Base-by-base conservation (phyloP, 2,329 filamentous ascomycete species). In the Westerdykella sp. region DNA sequence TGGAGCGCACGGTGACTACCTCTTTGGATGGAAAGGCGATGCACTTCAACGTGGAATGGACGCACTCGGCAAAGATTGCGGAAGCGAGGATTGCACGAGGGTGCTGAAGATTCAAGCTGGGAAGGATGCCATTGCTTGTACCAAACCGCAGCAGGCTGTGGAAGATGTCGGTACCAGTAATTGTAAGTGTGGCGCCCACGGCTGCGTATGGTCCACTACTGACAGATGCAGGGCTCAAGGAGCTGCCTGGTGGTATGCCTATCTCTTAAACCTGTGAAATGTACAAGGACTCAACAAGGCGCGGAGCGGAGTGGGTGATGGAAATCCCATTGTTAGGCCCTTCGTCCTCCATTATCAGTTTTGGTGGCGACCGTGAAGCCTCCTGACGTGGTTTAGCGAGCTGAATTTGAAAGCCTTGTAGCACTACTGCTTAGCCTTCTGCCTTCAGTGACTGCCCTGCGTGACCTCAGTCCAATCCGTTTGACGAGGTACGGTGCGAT, bases 71-170 rank as follows among this genome's bases (percentile, higher is more conserved):
- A 51, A 38, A 14, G 44, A 43, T 12, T 56, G 53, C 25, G 48
- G 45, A 9, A 51, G 47, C 23, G 53, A 56, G 30, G 44, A 53
- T 22, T 56, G 53, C 35, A 46, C 42, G 12, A 32, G 44, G 37
- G 45, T 49, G 13, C 35, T 56, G 28, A 53, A 45, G 36, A 50
- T 54, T n/a, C 53, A 56, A 28, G 30, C 34, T 16, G 51, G 51
- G 5, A 51, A 51, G 31, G 46, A 51, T 43, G 53, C 51, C 11
- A 54, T 56, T 43, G 53, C 32, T 1, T 56, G 53, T 39, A 54
- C 49, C 5, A 56, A 56, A 39, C 30, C 44, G 12, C 53, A 56
- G 41, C 49, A 53, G 35, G 53, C 51, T 6, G 44, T 48, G 32
- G 53, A 56, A 36, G 51, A 56, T 43, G 38, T 53, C 28, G 53